These are phyloP conservation scores for Sphenostylis stenocarpa DNA, from an alignment of 306 rosid genomes.

Conservation along the genomic window DNA sequence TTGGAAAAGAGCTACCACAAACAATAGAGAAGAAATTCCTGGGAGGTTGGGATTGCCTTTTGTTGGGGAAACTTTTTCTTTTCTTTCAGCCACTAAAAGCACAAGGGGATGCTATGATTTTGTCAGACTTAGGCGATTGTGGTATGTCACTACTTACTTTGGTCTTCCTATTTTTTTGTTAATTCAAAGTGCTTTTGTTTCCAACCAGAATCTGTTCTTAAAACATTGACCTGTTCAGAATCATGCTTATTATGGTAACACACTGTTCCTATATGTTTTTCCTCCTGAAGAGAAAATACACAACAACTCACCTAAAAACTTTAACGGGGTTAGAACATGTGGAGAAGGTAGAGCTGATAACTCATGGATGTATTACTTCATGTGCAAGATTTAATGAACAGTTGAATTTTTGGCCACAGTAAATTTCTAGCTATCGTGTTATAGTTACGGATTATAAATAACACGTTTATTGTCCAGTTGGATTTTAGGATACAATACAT, in stretches of 20 bases:
- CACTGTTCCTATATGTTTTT: not conserved
- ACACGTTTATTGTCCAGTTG: not conserved
- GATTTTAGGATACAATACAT: not conserved
- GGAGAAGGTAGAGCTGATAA: not conserved
- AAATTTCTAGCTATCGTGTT: not conserved
- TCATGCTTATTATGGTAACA: not conserved
- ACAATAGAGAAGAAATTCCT: constrained; percentile 43
- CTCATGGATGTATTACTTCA: not conserved
- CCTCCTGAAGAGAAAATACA: not conserved
- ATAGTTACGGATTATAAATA: not conserved
- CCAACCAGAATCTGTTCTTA: not conserved
- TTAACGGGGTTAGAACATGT: not conserved
- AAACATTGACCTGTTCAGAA: not conserved
- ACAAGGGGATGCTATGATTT: constrained; percentile 75
- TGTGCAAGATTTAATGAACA: not conserved
- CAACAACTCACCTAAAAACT: not conserved
- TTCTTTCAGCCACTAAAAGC: constrained; percentile 67
- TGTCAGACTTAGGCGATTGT: constrained; percentile 63
- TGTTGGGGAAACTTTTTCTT: constrained; percentile 68
- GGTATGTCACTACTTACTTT: constrained; percentile 50
- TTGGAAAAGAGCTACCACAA: constrained; percentile 37
- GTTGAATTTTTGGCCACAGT: not conserved
- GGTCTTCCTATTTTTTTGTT: constrained; percentile 7
- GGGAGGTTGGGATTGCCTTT: constrained; percentile 69
- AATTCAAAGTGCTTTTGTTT: not conserved